Conservation (phyloP, 2,329 filamentous ascomycete genomes). For the Aspergillus neoniger region DNA sequence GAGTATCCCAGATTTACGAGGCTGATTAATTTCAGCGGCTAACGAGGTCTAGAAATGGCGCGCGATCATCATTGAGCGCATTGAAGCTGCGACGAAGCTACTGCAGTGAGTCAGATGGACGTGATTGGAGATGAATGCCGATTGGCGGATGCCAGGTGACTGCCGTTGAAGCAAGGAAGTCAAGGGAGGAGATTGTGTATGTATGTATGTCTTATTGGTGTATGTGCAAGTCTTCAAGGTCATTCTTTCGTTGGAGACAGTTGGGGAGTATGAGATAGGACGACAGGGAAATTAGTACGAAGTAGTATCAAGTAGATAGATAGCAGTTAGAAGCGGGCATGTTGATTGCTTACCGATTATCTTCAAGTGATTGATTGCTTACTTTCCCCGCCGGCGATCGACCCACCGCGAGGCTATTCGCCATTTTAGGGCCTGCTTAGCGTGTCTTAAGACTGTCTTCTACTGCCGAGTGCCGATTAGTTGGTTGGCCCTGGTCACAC, state of each 20-base stretch:
- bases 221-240: too few species aligned
- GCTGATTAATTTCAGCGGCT: background rate
- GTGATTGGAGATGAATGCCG: background rate
- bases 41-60: slow-evolving; percentile 43
- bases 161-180: background rate
- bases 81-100: slow-evolving; percentile 35
- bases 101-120: slow-evolving; percentile 23
- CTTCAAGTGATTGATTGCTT: too few species aligned
- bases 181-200: background rate
- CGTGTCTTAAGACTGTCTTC: background rate
- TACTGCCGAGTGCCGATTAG: background rate
- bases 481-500: background rate
- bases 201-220: background rate
- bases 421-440: background rate
- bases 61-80: slow-evolving; percentile 40
- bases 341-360: too few species aligned
- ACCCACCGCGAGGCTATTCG: background rate
- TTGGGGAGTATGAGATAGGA: background rate
- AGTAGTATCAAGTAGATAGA: background rate
- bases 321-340: background rate
- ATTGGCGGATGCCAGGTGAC: background rate
- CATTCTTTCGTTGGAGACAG: background rate
- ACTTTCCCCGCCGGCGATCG: background rate
- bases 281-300: background rate
- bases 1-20: slow-evolving; percentile 22